These are phyloP conservation scores for Arachis stenosperma DNA, from an alignment of 306 rosid species.

Conservation along the genomic window DNA sequence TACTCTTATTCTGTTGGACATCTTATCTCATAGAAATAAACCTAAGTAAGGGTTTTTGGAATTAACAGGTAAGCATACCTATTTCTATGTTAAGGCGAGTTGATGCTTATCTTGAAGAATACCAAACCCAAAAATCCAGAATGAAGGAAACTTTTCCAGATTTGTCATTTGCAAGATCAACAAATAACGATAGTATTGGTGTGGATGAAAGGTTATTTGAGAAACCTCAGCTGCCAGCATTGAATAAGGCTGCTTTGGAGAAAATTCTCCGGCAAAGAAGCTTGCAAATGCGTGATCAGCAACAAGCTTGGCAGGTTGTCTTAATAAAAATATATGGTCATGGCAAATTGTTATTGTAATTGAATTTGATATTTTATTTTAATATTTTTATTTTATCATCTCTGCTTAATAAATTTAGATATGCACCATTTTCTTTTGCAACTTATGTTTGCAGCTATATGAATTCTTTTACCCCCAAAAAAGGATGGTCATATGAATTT, in stretches of 20 bases:
- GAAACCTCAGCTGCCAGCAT: constrained; percentile 66
- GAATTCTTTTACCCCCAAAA: not conserved
- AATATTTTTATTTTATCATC: not conserved
- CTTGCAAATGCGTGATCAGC: constrained; percentile 67
- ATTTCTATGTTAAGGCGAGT: constrained; percentile 60
- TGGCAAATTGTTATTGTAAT: constrained; percentile 31
- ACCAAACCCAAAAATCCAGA: constrained; percentile 57
- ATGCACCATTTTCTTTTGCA: not conserved
- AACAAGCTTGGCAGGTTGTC: constrained; percentile 85
- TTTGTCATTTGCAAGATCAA: constrained; percentile 64
- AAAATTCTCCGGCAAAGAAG: constrained; percentile 65
- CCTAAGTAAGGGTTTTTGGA: constrained; percentile 38
- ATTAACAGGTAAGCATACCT: constrained; percentile 69
- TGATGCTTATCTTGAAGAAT: constrained; percentile 58
- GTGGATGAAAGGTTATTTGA: constrained; percentile 87
- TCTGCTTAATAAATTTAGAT: constrained; percentile 23
- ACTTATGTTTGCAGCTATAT: too few relatives aligned
- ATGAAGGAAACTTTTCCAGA: constrained; percentile 49
- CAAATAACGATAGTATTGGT: constrained; percentile 64
- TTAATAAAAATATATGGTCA: constrained; percentile 31
- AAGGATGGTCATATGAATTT: not conserved
- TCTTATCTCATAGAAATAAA: not conserved
- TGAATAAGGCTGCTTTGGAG: constrained; percentile 63
- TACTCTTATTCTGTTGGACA: not conserved
- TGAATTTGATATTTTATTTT: constrained; percentile 13